A percentile compares a stretch with the other conserved stretches of the same genome.
These are phyloP conservation scores for Backusella morwellensis DNA, from an alignment of 192 early-diverging fungal species.

Conservation along the genomic window DNA sequence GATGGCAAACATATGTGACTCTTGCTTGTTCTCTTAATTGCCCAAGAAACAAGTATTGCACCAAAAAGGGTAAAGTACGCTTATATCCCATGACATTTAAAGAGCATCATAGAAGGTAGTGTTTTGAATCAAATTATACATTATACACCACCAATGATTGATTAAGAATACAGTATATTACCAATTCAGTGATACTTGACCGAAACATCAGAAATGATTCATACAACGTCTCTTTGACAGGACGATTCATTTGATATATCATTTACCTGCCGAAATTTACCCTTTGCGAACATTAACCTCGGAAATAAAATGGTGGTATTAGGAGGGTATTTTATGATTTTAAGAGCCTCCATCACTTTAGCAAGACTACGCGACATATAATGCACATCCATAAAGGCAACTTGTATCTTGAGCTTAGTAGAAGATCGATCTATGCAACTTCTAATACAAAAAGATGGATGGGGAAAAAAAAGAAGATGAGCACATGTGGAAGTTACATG, in stretches of 20 bases:
- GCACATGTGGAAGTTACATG: no score
- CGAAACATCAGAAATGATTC: slow-evolving; percentile 98
- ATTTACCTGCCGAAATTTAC: slow-evolving; percentile 66
- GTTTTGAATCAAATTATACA: slow-evolving; percentile 6
- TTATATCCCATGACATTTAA: slow-evolving; percentile 52
- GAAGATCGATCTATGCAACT: no score
- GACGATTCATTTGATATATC: slow-evolving; percentile 84
- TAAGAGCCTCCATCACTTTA: no score
- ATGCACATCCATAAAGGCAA: no score
- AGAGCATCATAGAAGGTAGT: slow-evolving; percentile 16
- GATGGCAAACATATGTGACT: slow-evolving; percentile 94
- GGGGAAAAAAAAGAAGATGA: no score
- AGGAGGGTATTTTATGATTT: no score
- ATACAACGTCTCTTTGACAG: slow-evolving; percentile 92
- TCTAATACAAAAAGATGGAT: no score
- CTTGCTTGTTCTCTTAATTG: slow-evolving; percentile 86
- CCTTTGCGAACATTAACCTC: slow-evolving; percentile 81
- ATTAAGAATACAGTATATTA: slow-evolving; percentile 54
- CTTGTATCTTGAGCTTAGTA: no score
- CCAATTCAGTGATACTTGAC: slow-evolving; percentile 88
- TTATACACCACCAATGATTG: slow-evolving; percentile 25
- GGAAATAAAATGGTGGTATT: slow-evolving; percentile 98
- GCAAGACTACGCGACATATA: no score
- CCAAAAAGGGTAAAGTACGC: slow-evolving; percentile 42
- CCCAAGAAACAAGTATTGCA: slow-evolving; percentile 76